Evolutionary conservation across 164 flowering plant species (phyloP), one percentile per base, ranked within the genome.

Genomic region (Magnolia kwangsiensis): DNA sequence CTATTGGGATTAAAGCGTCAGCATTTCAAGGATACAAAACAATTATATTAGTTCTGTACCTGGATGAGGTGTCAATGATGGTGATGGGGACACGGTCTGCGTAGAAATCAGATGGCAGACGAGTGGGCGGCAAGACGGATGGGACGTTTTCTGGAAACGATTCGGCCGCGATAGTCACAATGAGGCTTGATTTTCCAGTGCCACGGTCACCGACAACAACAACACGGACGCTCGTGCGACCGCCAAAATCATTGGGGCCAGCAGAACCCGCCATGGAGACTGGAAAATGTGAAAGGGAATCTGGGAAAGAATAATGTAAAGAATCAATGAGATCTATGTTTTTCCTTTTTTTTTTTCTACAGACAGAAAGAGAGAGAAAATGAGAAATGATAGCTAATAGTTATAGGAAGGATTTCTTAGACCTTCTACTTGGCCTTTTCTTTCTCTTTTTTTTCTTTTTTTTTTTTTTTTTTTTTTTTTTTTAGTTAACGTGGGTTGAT

Each of bases 111-210:
- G 85, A 85, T 9, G 98, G 98, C 31, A 95, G 85, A 19, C 88
- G 87, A 69, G 97, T 93, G 0, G 93, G 93, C 16, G 96, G 92
- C 70, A 93, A 80, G 8, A 92, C 90, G 8, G 88, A 78, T 0
- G 91, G 89, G 7, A 91, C 91, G 75, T 75, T 82, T 51, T 81
- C 83, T 8, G 95, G 94, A 72, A 90, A 90, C 0, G 87, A 67
- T 8, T 95, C 98, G 49, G 92, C 76, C 0, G 94, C 96, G 2
- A 87, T 88, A 0, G 98, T 80, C 8, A 85, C 83, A 18, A 95
- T 92, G 80, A 95, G 80, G 78, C 93, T 89, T 4, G 95, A 89
- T 73, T 95, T 95, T 2, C 98, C 98, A 11, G 97, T 92, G 69
- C 87, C 90, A 0, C 78, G 83, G 79, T 95, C 98, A 0, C 98